These are phyloP conservation scores for Huntiella abstrusa DNA, from an alignment of 2,329 filamentous ascomycete genomes.

Conservation along the genomic window DNA sequence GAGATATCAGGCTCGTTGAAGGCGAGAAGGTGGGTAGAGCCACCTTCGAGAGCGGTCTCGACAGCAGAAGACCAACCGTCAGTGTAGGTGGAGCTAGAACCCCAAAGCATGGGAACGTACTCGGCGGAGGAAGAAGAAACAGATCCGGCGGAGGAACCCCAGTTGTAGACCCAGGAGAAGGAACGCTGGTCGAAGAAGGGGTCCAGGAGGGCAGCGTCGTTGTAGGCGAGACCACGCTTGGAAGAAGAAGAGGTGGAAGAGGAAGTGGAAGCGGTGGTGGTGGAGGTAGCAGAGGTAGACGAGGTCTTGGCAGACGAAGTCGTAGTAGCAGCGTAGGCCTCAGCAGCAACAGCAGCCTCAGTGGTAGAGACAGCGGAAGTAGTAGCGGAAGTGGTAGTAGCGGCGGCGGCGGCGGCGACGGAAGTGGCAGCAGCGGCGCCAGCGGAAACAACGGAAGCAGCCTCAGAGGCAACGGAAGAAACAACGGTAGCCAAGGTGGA, in stretches of 20 bases:
- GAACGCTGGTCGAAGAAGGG: slow-evolving; percentile 24
- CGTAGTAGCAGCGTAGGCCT: slow-evolving; percentile 1
- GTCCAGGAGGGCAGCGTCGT: slow-evolving; percentile 33
- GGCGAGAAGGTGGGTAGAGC: slow-evolving; percentile 38
- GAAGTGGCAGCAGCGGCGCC: background rate
- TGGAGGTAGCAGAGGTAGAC: slow-evolving; percentile 4
- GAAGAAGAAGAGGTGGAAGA: slow-evolving; percentile 16
- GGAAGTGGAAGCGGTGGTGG: slow-evolving; percentile 9
- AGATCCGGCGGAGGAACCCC: slow-evolving; percentile 30
- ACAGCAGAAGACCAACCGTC: slow-evolving; percentile 31
- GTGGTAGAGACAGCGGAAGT: slow-evolving; percentile 13
- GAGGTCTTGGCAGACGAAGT: background rate
- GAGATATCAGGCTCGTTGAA: slow-evolving; percentile 55
- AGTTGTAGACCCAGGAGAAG: slow-evolving; percentile 48
- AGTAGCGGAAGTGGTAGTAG: slow-evolving; percentile 10
- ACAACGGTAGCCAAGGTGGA: background rate
- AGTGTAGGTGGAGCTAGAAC: slow-evolving; percentile 25
- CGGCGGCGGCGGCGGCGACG: slow-evolving; percentile 8
- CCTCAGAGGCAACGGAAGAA: background rate
- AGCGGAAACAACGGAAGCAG: slow-evolving; percentile 4
- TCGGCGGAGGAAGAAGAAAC: slow-evolving; percentile 24
- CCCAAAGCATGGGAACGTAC: slow-evolving; percentile 53
- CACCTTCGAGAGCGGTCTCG: slow-evolving; percentile 30
- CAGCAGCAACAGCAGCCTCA: slow-evolving; percentile 8
- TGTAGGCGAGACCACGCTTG: slow-evolving; percentile 55